Base-by-base conservation (phyloP, 2,329 filamentous ascomycete genomes). In the Exophiala bonariae region DNA sequence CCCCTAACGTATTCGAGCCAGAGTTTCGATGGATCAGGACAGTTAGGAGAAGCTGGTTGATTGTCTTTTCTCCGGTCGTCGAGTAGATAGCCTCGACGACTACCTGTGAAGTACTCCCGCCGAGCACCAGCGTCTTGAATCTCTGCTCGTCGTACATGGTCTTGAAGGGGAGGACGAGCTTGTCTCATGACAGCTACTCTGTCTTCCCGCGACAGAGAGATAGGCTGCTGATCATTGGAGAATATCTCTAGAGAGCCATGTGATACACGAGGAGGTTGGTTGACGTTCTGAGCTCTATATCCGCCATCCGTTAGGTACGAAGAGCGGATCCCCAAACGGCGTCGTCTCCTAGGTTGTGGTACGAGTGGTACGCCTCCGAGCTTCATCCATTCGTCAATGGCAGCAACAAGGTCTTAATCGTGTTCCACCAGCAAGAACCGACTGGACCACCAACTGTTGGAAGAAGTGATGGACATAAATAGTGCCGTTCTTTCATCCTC, bases 331-430 rank as follows among this genome's bases (percentile, higher is more conserved):
- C n/a, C n/a, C n/a, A n/a, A n/a, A n/a, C n/a, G n/a, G n/a, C n/a
- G n/a, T n/a, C n/a, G n/a, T n/a, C n/a, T n/a, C n/a, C n/a, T n/a
- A n/a, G n/a, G n/a, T n/a, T n/a, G n/a, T n/a, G 14, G 16, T 1
- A 23, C 41, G 7, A 41, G 13, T 7, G 35, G 40, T 13, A 52
- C 5, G 7, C 32, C 32, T 6, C 46, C 45, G 10, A 22, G 19
- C 17, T 19, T 13, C 23, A 49, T 39, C 92, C 93, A 56, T 96
- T 69, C 61, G 96, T 82, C 50, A 96, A 76, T 66, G 96, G 92
- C 35, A 91, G 68, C 63, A 89, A 86, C 38, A n/a, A 49, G 17
- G 35, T 53, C 41, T 41, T 46, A 53, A 13, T 35, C 6, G 19
- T 32, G 41, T 18, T 14, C n/a, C 19, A 42, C 18, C 0, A 53